Conservation (phyloP, 306 rosid genomes). For the Begonia loranthoides region DNA sequence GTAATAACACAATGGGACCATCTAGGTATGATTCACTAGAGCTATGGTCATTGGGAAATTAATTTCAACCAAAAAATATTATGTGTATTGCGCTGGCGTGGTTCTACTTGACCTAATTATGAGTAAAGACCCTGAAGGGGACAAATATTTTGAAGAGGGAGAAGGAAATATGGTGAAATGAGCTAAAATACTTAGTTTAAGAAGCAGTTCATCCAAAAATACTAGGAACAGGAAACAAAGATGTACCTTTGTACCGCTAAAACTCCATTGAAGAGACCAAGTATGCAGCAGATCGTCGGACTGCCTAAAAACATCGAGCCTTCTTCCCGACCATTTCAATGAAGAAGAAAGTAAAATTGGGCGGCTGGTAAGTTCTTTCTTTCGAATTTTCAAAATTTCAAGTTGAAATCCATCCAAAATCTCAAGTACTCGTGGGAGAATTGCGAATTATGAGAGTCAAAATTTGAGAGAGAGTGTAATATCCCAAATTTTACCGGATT, state of each 20-base stretch:
- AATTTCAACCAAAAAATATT: constrained; percentile 66
- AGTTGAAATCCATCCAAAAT: too few relatives aligned
- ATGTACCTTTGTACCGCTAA: constrained; percentile 93
- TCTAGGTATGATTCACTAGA: too few relatives aligned
- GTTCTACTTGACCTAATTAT: constrained; percentile 81
- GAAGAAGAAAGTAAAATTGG: too few relatives aligned
- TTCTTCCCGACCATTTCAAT: too few relatives aligned
- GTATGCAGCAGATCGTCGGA: constrained; percentile 97
- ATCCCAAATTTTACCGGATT: too few relatives aligned
- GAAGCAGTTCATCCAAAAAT: constrained; percentile 70
- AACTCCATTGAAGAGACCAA: constrained; percentile 74
- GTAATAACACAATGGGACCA: constrained; percentile 50
- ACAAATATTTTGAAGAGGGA: constrained; percentile 66
- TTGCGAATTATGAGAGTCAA: too few relatives aligned
- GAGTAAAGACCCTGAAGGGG: constrained; percentile 73
- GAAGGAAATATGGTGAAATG: constrained; percentile 71
- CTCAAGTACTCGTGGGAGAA: too few relatives aligned
- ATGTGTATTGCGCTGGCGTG: constrained; percentile 92
- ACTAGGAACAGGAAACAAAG: constrained; percentile 40
- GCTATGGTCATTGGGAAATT: constrained; percentile 42
- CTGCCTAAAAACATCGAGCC: constrained; percentile 89
- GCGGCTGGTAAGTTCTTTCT: too few relatives aligned
- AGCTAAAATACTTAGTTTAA: constrained; percentile 56
- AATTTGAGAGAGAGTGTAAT: too few relatives aligned
- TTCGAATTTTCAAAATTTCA: too few relatives aligned